Conservation (phyloP, 176 grass and related monocot genomes). For the Cymbopogon citratus region DNA sequence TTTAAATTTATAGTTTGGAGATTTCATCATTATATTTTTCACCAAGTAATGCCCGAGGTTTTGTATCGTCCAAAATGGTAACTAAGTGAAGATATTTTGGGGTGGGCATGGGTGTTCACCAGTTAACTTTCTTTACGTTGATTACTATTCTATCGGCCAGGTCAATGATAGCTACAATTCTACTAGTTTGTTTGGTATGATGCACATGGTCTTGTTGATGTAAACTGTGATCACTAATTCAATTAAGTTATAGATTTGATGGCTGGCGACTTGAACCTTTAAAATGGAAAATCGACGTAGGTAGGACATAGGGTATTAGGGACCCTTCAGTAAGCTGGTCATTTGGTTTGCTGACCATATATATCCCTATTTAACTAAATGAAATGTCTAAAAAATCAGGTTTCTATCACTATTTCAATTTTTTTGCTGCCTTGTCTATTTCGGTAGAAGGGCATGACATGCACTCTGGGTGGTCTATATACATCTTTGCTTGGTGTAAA, state of each 20-base stretch:
- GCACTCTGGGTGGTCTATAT: too few relatives aligned
- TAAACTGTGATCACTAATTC: neutral
- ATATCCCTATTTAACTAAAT: neutral
- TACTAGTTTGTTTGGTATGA: neutral
- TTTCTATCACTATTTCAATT: neutral
- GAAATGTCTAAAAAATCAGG: neutral
- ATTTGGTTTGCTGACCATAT: neutral
- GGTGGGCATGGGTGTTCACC: neutral
- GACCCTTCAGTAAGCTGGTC: neutral
- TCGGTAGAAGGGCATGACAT: neutral
- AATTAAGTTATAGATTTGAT: neutral
- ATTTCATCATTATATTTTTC: neutral
- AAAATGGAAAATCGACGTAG: neutral
- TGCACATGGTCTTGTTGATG: neutral
- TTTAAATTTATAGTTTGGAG: neutral
- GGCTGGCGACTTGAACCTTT: neutral
- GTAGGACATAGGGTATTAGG: neutral
- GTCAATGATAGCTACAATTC: neutral
- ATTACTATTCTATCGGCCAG: neutral
- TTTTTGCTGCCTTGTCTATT: neutral
- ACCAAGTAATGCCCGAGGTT: neutral
- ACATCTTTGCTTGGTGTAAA: too few relatives aligned
- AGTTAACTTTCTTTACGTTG: neutral
- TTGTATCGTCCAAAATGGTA: neutral
- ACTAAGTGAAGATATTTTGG: neutral